Conservation (phyloP, 495 filamentous ascomycete genomes). For the Lentithecium fluviatile region DNA sequence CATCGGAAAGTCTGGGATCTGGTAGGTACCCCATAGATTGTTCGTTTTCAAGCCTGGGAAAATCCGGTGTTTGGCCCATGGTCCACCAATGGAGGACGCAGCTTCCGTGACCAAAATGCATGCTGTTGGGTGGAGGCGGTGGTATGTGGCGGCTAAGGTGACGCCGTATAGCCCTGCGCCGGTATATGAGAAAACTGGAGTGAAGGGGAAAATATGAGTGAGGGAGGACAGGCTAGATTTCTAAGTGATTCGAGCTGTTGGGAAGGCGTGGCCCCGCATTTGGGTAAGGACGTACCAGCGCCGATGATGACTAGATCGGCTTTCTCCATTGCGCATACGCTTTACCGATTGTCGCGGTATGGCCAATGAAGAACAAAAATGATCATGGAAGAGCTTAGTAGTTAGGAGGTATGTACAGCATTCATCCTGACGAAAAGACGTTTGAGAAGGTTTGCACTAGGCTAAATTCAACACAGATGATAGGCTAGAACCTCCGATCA, state of each 20-base stretch:
- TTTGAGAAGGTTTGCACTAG: too few relatives aligned
- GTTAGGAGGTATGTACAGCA: too few relatives aligned
- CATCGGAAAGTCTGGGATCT: constrained; percentile 75
- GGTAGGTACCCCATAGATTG: constrained; percentile 63
- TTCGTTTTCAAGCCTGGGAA: constrained; percentile 69
- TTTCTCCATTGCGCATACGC: constrained; percentile 7
- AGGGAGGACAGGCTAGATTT: not conserved
- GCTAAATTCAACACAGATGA: too few relatives aligned
- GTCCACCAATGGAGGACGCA: constrained; percentile 61
- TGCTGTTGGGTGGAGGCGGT: constrained; percentile 53
- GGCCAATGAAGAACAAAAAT: not conserved
- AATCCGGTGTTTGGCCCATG: constrained; percentile 57
- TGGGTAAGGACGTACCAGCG: constrained; percentile 17
- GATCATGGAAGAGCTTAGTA: not conserved
- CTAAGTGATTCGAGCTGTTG: not conserved
- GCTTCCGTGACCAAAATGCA: constrained; percentile 56
- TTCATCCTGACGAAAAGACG: too few relatives aligned
- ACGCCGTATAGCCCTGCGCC: constrained; percentile 59
- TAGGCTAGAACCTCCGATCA: too few relatives aligned
- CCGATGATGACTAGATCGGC: constrained; percentile 28
- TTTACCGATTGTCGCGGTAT: too few relatives aligned
- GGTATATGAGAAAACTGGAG: not conserved
- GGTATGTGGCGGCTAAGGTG: constrained; percentile 60
- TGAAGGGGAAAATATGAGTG: not conserved
- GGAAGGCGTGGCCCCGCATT: not conserved